These are phyloP conservation scores for Stephania japonica DNA, from an alignment of 164 flowering plant genomes.

Conservation along the genomic window DNA sequence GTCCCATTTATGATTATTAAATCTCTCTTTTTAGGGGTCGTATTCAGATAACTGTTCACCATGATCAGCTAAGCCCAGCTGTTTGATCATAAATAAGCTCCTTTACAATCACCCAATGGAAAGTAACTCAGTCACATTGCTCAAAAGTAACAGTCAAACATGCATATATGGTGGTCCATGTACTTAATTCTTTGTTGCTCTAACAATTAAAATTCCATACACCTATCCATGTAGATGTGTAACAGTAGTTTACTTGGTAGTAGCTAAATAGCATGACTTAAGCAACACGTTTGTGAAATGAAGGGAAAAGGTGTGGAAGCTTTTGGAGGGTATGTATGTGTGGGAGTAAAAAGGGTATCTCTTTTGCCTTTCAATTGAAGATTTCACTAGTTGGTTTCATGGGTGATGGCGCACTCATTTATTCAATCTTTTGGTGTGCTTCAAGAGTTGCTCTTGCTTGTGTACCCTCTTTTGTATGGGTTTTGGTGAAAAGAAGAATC, in stretches of 20 bases:
- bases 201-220: neutral
- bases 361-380: slow-evolving; percentile 2
- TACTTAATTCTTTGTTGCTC: neutral
- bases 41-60: neutral
- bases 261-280: slow-evolving; percentile 6
- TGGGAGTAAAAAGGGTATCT: neutral
- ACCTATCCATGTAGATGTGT: neutral
- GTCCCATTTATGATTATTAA: neutral
- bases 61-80: neutral
- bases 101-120: neutral
- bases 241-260: neutral
- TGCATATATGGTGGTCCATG: neutral
- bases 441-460: slow-evolving; percentile 1
- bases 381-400: slow-evolving; percentile 11
- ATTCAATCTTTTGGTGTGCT: slow-evolving; percentile 6
- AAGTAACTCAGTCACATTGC: neutral
- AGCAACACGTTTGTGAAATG: slow-evolving; percentile 10
- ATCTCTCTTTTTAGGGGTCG: slow-evolving; percentile 2
- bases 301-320: slow-evolving; percentile 6
- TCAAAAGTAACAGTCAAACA: neutral
- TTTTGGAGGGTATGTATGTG: slow-evolving; percentile 2
- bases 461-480: neutral
- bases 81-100: slow-evolving; percentile 3
- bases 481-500: neutral
- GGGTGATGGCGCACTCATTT: neutral